Conservation (phyloP, 371 early-diverging fungal species). For the Mortierella sp. region DNA sequence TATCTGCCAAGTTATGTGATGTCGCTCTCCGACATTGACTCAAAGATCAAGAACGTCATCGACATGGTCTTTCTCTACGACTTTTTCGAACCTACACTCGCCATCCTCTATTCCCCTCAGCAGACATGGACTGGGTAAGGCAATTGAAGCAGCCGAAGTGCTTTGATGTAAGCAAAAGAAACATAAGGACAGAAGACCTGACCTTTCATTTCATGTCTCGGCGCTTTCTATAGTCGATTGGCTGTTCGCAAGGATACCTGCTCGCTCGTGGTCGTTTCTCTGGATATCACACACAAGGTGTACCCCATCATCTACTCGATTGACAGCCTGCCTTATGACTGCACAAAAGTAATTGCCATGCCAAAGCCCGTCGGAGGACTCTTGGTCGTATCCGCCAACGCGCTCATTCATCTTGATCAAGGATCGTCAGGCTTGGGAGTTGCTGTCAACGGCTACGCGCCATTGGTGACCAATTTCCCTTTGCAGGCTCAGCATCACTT, state of each 20-base stretch:
- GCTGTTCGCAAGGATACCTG: conserved; percentile 82
- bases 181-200: neutral
- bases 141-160: neutral
- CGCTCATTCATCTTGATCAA: conserved; percentile 90
- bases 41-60: conserved; percentile 83
- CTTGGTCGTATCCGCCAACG: conserved; percentile 83
- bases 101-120: conserved; percentile 88
- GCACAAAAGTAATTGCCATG: conserved; percentile 76
- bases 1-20: conserved; percentile 88
- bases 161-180: no score
- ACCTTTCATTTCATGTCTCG: neutral
- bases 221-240: conserved; percentile 70
- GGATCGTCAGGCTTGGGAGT: conserved; percentile 83
- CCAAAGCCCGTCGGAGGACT: conserved; percentile 93
- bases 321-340: conserved; percentile 88
- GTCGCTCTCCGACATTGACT: conserved; percentile 74
- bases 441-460: conserved; percentile 79
- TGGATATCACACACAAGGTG: conserved; percentile 80
- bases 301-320: conserved; percentile 87
- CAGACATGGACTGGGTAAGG: conserved; percentile 92
- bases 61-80: conserved; percentile 93
- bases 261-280: conserved; percentile 86
- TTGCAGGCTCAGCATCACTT: conserved; percentile 42
- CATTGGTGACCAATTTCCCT: conserved; percentile 65
- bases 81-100: conserved; percentile 95